A percentile compares a stretch with the other conserved stretches of the same genome.
Conservation (phyloP, 306 rosid genomes). For the Cucurbita ficifolia region DNA sequence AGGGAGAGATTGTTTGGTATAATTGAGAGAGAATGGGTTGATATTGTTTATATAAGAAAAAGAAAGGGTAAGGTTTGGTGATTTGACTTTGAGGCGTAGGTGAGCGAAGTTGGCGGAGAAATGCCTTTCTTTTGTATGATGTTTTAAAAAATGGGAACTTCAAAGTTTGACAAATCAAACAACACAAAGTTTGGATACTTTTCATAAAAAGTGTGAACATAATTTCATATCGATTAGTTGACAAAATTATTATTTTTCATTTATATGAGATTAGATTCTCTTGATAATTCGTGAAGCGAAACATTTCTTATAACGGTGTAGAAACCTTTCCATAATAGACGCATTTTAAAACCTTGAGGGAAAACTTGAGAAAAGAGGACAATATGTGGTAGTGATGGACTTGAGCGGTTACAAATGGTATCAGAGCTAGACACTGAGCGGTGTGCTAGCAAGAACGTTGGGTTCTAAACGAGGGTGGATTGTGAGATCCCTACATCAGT, state of each 20-base stretch:
- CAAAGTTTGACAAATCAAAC: slow-evolving; percentile 19
- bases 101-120: slow-evolving; percentile 6
- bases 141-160: slow-evolving; percentile 10
- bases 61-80: neutral
- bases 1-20: neutral
- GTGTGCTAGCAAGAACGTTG: too few species aligned
- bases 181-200: neutral
- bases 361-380: too few species aligned
- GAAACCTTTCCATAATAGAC: too few species aligned
- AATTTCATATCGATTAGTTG: neutral
- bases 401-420: too few species aligned
- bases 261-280: neutral
- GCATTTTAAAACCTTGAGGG: too few species aligned
- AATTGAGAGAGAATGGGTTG: neutral
- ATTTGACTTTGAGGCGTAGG: slow-evolving; percentile 19
- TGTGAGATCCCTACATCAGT: too few species aligned
- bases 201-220: neutral
- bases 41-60: neutral
- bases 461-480: too few species aligned
- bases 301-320: too few species aligned
- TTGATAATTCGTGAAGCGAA: too few species aligned
- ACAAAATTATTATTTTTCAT: neutral
- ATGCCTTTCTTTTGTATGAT: neutral
- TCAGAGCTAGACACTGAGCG: too few species aligned
- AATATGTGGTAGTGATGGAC: too few species aligned